A percentile compares a stretch with the other conserved stretches of the same genome.
Conservation (phyloP, 2,329 filamentous ascomycete species). For the Alternaria conjuncta region DNA sequence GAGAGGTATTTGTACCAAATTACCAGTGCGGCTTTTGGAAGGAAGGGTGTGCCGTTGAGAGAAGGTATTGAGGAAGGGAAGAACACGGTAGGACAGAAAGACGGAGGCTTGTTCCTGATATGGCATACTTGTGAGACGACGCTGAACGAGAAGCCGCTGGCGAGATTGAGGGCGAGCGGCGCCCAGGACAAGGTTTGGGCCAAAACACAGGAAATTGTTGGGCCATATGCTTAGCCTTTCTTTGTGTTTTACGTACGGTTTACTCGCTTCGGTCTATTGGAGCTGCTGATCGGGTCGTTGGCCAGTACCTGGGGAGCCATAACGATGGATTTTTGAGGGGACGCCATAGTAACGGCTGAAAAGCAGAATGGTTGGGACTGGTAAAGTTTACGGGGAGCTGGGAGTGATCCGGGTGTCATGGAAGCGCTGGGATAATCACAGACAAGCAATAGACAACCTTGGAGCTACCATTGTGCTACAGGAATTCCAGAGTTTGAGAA, state of each 20-base stretch:
- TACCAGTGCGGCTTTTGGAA: slow-evolving; percentile 15
- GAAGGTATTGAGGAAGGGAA: background rate
- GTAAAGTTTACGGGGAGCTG: background rate
- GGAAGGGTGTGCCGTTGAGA: background rate
- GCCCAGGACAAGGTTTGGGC: background rate
- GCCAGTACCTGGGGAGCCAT: background rate
- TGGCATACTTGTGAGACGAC: background rate
- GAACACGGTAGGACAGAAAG: background rate
- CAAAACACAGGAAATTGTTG: background rate
- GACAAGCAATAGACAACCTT: background rate
- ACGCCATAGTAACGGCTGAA: background rate
- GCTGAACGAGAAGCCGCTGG: background rate
- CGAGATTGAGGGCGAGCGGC: background rate
- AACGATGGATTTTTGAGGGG: background rate
- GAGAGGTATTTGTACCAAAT: slow-evolving; percentile 11
- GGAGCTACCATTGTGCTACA: background rate
- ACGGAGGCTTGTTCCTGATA: background rate
- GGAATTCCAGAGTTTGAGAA: background rate
- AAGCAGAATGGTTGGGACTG: slow-evolving; percentile 3
- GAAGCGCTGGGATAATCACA: background rate
- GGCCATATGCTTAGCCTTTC: background rate
- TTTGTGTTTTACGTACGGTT: background rate
- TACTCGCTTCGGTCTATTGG: background rate
- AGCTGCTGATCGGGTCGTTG: background rate
- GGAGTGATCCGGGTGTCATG: background rate